Percentiles rank a stretch among this genome's conserved stretches.
Evolutionary conservation across 371 early-diverging fungal species (phyloP).

Genomic region (Zopfochytrium polystomum): DNA sequence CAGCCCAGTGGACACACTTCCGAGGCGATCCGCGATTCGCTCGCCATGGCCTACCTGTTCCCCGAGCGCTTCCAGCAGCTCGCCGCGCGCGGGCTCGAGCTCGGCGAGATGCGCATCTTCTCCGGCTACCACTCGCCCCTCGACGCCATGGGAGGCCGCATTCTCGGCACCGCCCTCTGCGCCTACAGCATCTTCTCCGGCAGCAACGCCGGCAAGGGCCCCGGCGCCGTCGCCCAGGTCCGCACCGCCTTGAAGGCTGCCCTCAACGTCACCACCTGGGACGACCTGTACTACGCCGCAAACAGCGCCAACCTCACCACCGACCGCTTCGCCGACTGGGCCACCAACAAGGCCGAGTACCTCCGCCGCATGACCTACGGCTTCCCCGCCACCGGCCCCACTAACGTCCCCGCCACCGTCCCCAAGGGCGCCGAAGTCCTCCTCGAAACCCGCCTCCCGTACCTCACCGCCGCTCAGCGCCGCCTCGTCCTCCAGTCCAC

Average conservation of each 20-base stretch:
- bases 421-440: no score
- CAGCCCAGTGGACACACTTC: slow-evolving; percentile 19
- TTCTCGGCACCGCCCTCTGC: slow-evolving; percentile 12
- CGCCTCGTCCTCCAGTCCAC: no score
- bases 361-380: no score
- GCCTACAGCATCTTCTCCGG: slow-evolving; percentile 20
- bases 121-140: slow-evolving; percentile 22
- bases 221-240: slow-evolving; percentile 1
- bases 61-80: slow-evolving; percentile 27
- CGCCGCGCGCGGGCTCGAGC: slow-evolving; percentile 17
- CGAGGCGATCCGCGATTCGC: slow-evolving; percentile 17
- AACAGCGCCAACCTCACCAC: neutral
- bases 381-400: no score
- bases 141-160: slow-evolving; percentile 25
- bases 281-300: slow-evolving; percentile 7
- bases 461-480: no score
- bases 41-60: slow-evolving; percentile 21
- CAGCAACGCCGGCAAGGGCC: neutral
- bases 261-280: slow-evolving; percentile 1
- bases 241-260: slow-evolving; percentile 9
- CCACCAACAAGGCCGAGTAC: no score
- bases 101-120: slow-evolving; percentile 18
- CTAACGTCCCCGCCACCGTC: no score
- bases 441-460: no score
- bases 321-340: slow-evolving; percentile 21